Conservation (phyloP, 2,329 filamentous ascomycete species). For the Microdochium nivale region DNA sequence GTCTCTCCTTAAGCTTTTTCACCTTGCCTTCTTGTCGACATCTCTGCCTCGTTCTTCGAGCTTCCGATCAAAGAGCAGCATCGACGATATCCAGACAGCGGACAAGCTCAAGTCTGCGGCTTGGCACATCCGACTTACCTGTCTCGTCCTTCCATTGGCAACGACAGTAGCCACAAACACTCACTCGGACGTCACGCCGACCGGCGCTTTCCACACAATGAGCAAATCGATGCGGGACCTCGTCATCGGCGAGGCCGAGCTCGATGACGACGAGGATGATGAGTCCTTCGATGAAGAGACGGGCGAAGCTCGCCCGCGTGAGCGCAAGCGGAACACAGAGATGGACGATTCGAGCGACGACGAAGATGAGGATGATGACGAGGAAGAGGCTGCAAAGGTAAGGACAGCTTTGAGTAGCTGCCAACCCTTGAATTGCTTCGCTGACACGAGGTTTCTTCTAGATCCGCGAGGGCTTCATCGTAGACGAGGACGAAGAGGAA, state of each 20-base stretch:
- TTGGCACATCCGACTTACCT: too few species aligned
- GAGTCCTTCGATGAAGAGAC: constrained; percentile 74
- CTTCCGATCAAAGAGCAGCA: not conserved
- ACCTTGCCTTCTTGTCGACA: not conserved
- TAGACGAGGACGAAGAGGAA: constrained; percentile 77
- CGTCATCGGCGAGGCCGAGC: constrained; percentile 76
- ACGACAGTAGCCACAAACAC: not conserved
- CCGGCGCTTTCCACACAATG: constrained; percentile 37
- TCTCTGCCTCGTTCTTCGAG: not conserved
- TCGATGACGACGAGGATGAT: constrained; percentile 80
- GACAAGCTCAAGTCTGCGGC: too few species aligned
- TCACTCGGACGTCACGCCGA: not conserved
- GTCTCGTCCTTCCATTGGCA: not conserved
- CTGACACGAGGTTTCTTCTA: constrained; percentile 27
- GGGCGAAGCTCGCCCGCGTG: constrained; percentile 44
- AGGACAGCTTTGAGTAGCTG: constrained; percentile 12
- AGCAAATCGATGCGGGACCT: constrained; percentile 62
- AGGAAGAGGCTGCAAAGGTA: constrained; percentile 73
- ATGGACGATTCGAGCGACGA: constrained; percentile 86
- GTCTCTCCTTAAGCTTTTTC: not conserved
- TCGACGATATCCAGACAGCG: not conserved
- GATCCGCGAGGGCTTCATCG: constrained; percentile 93
- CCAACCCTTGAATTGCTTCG: constrained; percentile 1
- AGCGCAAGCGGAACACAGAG: constrained; percentile 31
- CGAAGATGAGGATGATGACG: constrained; percentile 86